These are phyloP conservation scores for Phytophthora citricola DNA, from an alignment of 352 stramenopile species.

Conservation along the genomic window DNA sequence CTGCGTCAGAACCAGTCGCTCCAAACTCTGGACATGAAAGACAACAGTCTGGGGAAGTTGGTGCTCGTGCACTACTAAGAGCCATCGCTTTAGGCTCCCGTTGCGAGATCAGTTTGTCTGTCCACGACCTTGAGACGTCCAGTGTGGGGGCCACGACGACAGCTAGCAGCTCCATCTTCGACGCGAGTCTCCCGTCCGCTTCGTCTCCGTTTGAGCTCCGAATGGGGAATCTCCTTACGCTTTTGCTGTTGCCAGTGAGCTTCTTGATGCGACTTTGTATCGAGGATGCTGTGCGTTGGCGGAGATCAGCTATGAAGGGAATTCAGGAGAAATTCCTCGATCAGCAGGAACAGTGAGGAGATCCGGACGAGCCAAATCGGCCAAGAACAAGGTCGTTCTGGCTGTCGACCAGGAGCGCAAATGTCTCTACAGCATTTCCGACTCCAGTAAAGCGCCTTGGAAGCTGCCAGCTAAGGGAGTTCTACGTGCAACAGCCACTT, in stretches of 20 bases:
- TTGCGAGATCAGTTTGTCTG: conserved; percentile 65
- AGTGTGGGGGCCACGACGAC: conserved; percentile 22
- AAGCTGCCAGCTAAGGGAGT: conserved; percentile 45
- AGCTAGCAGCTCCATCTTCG: conserved; percentile 48
- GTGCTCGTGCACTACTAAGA: conserved; percentile 58
- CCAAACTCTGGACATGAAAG: conserved; percentile 48
- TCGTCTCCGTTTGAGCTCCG: conserved; percentile 67
- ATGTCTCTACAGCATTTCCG: conserved; percentile 40
- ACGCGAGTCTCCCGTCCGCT: conserved; percentile 55
- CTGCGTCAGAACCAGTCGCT: conserved; percentile 55
- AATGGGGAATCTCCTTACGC: conserved; percentile 65
- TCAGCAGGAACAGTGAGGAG: conserved; percentile 11
- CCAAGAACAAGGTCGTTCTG: conserved; percentile 34
- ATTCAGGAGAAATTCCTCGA: conserved; percentile 7
- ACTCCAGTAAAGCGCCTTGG: conserved; percentile 40
- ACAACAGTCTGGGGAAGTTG: conserved; percentile 65
- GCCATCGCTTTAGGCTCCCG: conserved; percentile 54
- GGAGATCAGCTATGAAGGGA: conserved; percentile 53
- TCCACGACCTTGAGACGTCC: conserved; percentile 53
- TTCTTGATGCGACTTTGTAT: conserved; percentile 53
- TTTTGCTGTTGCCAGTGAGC: conserved; percentile 62
- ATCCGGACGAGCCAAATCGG: conserved; percentile 25
- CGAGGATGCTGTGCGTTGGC: conserved; percentile 51
- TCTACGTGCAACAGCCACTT: conserved; percentile 48
- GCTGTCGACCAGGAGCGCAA: conserved; percentile 38